Percentiles rank a stretch among this genome's conserved stretches.
Conservation (phyloP, 2,329 filamentous ascomycete species). For the Clarireedia monteithiana region DNA sequence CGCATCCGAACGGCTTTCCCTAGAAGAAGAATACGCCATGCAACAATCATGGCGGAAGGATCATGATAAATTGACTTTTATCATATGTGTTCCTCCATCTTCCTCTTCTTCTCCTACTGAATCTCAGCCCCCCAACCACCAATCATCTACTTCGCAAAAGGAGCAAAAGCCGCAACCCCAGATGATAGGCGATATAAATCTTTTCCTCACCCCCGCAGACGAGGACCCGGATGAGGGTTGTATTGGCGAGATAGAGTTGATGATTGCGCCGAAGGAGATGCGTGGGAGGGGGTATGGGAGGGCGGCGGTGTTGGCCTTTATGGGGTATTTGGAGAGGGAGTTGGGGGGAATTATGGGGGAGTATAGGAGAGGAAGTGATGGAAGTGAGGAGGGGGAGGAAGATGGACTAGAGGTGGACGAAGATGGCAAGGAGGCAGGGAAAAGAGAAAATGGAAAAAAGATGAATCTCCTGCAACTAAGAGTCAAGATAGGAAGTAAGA, state of each 20-base stretch:
- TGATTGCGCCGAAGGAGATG: conserved; percentile 59
- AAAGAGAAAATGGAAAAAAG: conserved; percentile 4
- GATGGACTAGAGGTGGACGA: conserved; percentile 38
- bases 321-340: conserved; percentile 58
- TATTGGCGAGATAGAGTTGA: conserved; percentile 76
- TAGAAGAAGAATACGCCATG: conserved; percentile 83
- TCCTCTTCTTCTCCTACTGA: neutral
- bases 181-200: conserved; percentile 71
- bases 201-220: conserved; percentile 64
- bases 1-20: conserved; percentile 73
- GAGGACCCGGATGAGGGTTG: conserved; percentile 39
- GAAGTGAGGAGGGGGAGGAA: neutral
- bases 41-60: conserved; percentile 80
- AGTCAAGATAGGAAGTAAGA: conserved; percentile 54
- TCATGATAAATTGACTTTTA: conserved; percentile 85
- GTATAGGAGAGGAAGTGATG: no score
- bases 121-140: no score
- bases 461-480: conserved; percentile 37
- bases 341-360: conserved; percentile 42
- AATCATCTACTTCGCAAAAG: no score
- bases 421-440: neutral
- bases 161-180: conserved; percentile 41
- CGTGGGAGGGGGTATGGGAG: conserved; percentile 59
- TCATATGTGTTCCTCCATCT: conserved; percentile 48
- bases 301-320: conserved; percentile 57